phyloP scores from a whole-genome alignment of 148 eudicot species.

The Bassia scoparia region DNA sequence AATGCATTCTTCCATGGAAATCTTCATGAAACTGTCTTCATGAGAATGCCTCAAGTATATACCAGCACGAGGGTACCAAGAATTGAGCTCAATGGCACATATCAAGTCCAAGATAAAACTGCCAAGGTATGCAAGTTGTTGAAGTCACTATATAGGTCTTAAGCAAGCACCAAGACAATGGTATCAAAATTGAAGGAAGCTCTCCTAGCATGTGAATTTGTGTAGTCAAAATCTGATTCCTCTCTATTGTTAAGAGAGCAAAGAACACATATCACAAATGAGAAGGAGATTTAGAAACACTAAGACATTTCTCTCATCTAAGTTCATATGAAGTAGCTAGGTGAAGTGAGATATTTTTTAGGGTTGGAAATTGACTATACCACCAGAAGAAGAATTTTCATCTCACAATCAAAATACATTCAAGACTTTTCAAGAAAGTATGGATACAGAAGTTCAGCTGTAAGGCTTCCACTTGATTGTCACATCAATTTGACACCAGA shows the following conservation, averaged over 20 bases:
- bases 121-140: neutral
- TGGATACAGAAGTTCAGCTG: neutral
- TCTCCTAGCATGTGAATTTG: neutral
- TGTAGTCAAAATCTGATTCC: neutral
- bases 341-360: neutral
- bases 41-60: neutral
- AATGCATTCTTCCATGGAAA: too few species aligned
- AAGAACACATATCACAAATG: too few species aligned
- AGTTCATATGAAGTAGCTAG: neutral
- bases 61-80: too few species aligned
- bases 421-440: neutral
- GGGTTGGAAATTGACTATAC: neutral
- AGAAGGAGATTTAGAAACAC: too few species aligned
- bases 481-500: neutral
- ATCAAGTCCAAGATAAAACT: too few species aligned
- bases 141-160: neutral
- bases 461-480: neutral
- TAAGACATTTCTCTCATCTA: neutral
- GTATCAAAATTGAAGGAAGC: neutral
- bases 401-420: neutral
- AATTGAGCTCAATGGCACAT: too few species aligned
- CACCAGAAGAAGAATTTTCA: neutral
- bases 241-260: neutral
- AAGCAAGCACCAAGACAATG: too few species aligned
- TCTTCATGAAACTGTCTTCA: neutral